These are phyloP conservation scores for Candida sonorensis DNA, from an alignment of 805 yeast genomes.

Conservation along the genomic window DNA sequence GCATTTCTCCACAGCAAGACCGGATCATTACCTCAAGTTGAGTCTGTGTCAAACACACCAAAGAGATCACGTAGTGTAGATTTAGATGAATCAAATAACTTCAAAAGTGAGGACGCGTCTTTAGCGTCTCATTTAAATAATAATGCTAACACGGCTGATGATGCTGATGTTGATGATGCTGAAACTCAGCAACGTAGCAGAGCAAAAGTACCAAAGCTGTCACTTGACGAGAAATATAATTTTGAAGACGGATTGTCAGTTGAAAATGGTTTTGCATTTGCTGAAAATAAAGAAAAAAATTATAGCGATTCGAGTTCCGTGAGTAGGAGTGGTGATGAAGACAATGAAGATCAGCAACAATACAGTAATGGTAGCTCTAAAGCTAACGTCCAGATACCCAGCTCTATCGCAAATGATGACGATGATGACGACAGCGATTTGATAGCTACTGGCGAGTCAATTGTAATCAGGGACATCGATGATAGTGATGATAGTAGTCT, in stretches of 20 bases:
- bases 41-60: constrained; percentile 2
- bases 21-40: too few relatives aligned
- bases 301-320: not conserved
- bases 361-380: too few relatives aligned
- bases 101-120: too few relatives aligned
- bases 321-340: not conserved
- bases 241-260: constrained; percentile 7
- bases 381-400: too few relatives aligned
- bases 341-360: constrained; percentile 4
- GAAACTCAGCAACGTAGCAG: too few relatives aligned
- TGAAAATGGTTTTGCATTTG: constrained; percentile 5
- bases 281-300: not conserved
- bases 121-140: too few relatives aligned
- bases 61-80: constrained; percentile 9
- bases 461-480: too few relatives aligned
- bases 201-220: constrained; percentile 1
- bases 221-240: not conserved
- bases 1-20: not conserved
- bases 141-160: too few relatives aligned
- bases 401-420: constrained; percentile 2
- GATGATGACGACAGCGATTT: not conserved
- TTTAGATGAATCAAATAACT: too few relatives aligned
- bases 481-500: constrained; percentile 3
- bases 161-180: too few relatives aligned
- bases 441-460: too few relatives aligned